phyloP scores from a whole-genome alignment of 2,329 filamentous ascomycete species.

The Aspergillus pseudoterreus region DNA sequence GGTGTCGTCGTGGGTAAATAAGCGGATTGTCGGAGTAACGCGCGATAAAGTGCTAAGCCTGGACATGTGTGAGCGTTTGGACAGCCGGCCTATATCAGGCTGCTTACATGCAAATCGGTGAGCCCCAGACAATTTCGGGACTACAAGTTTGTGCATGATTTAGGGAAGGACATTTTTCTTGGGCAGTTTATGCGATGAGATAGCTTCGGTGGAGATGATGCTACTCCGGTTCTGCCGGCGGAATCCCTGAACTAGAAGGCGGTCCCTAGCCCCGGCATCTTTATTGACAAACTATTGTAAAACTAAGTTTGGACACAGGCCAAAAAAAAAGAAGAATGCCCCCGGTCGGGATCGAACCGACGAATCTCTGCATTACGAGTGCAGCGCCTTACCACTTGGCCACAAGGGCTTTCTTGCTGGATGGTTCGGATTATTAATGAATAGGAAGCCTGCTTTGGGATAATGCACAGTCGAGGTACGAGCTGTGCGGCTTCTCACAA shows the following conservation, averaged over 20 bases:
- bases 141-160: slow-evolving; percentile 35
- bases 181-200: no score
- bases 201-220: no score
- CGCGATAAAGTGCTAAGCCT: slow-evolving; percentile 45
- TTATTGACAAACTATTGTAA: no score
- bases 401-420: background rate
- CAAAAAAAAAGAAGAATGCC: slow-evolving; percentile 2
- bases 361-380: slow-evolving; percentile 1
- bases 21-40: slow-evolving; percentile 42
- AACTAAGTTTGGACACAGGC: background rate
- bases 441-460: no score
- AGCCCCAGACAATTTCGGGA: slow-evolving; percentile 32
- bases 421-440: no score
- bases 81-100: background rate
- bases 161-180: slow-evolving; percentile 6
- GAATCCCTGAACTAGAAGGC: no score
- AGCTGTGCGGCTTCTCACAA: no score
- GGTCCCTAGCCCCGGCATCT: no score
- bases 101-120: slow-evolving; percentile 45
- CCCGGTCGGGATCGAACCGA: slow-evolving; percentile 1
- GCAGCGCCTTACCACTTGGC: background rate
- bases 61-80: background rate
- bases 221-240: no score
- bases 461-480: no score
- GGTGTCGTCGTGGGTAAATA: slow-evolving; percentile 22